Percentiles rank a stretch among this genome's conserved stretches.
phyloP scores from a whole-genome alignment of 257 asterid species.

The Penstemon barbatus region DNA sequence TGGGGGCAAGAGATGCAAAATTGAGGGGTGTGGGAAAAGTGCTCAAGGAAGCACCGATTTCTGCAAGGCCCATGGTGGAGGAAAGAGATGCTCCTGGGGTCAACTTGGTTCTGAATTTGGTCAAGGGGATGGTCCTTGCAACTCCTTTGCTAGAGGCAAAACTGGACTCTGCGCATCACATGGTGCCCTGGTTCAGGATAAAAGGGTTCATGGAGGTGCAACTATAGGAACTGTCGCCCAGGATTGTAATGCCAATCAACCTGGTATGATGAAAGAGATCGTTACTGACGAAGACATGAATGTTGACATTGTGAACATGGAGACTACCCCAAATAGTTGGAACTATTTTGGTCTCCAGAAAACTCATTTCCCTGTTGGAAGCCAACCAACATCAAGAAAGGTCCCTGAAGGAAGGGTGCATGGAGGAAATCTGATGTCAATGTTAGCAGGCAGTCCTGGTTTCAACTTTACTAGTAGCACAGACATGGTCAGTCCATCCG shows the following conservation, averaged over 20 bases:
- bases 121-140: slow-evolving; percentile 60
- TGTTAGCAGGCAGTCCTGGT: slow-evolving; percentile 45
- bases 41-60: slow-evolving; percentile 97
- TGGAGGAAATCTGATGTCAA: slow-evolving; percentile 81
- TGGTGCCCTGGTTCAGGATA: slow-evolving; percentile 75
- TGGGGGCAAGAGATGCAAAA: slow-evolving; percentile 89
- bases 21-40: slow-evolving; percentile 81
- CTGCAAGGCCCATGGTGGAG: slow-evolving; percentile 98
- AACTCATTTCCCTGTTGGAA: slow-evolving; percentile 32
- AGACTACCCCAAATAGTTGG: slow-evolving; percentile 38
- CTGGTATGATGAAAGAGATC: slow-evolving; percentile 39
- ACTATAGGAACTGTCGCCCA: slow-evolving; percentile 48
- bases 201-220: slow-evolving; percentile 85
- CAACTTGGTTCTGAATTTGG: slow-evolving; percentile 69
- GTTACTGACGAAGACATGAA: slow-evolving; percentile 37
- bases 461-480: slow-evolving; percentile 35
- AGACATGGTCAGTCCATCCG: slow-evolving; percentile 38
- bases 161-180: slow-evolving; percentile 78
- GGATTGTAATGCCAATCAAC: slow-evolving; percentile 36
- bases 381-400: slow-evolving; percentile 36
- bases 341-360: slow-evolving; percentile 31
- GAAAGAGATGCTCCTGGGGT: slow-evolving; percentile 91
- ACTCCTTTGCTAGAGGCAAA: slow-evolving; percentile 70
- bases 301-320: slow-evolving; percentile 34
- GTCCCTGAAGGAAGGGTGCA: slow-evolving; percentile 94